Percentiles rank a stretch among this genome's conserved stretches.
Evolutionary conservation across 2,329 filamentous ascomycete genomes (phyloP).

Genomic region (Talaromyces marneffei): DNA sequence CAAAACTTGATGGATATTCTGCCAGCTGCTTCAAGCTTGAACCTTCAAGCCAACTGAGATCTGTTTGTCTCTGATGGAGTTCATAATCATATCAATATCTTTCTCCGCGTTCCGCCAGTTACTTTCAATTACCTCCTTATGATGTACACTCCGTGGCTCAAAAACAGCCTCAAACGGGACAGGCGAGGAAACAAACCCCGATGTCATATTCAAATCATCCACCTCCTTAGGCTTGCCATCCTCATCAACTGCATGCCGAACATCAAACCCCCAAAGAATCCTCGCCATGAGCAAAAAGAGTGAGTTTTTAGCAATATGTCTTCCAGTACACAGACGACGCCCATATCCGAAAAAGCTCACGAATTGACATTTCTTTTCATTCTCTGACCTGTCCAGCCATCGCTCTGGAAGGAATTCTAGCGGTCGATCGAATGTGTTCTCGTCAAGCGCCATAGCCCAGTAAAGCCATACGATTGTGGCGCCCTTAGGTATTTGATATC

Average conservation of each 20-base stretch:
- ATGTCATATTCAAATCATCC: conserved; percentile 21
- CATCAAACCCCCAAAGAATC: conserved; percentile 44
- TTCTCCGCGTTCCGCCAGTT: conserved; percentile 20
- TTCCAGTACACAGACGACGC: conserved; percentile 42
- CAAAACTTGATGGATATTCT: too few species aligned
- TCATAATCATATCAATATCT: conserved; percentile 17
- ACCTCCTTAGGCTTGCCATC: conserved; percentile 22
- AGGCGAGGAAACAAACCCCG: conserved; percentile 21
- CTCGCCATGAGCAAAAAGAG: conserved; percentile 52
- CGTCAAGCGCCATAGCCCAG: conserved; percentile 41
- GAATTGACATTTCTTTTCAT: conserved; percentile 47
- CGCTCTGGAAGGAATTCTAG: conserved; percentile 33
- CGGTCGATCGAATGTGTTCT: conserved; percentile 27
- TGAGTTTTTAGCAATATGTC: conserved; percentile 26
- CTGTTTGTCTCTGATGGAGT: not conserved
- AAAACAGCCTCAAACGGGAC: conserved; percentile 25
- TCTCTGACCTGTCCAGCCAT: conserved; percentile 34
- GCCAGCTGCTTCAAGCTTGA: not conserved
- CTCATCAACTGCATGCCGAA: conserved; percentile 14
- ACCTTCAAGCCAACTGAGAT: not conserved
- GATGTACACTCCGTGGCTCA: conserved; percentile 19
- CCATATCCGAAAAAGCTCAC: conserved; percentile 52
- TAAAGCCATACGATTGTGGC: conserved; percentile 41
- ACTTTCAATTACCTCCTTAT: conserved; percentile 18
- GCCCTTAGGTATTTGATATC: conserved; percentile 45